These are phyloP conservation scores for Colletotrichum chlorophyti DNA, from an alignment of 2,329 filamentous ascomycete species.

Conservation along the genomic window DNA sequence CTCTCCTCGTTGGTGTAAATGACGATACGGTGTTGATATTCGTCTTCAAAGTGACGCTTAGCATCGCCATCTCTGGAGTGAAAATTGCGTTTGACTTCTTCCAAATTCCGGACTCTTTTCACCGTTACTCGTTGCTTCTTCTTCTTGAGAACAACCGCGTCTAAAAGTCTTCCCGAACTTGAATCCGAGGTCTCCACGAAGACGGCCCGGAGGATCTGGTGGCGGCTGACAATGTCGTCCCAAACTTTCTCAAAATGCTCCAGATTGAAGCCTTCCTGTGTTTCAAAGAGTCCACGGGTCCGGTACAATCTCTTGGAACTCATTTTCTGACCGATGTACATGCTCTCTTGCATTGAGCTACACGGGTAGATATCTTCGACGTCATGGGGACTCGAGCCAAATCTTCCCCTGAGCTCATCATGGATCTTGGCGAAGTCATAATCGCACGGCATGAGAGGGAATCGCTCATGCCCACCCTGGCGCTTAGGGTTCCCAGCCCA, in stretches of 20 bases:
- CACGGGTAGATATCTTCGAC: constrained; percentile 44
- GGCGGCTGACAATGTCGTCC: constrained; percentile 20
- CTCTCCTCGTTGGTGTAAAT: not conserved
- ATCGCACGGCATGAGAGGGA: not conserved
- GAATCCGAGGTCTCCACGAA: constrained; percentile 9
- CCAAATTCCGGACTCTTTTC: constrained; percentile 14
- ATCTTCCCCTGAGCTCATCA: not conserved
- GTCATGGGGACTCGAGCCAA: constrained; percentile 8
- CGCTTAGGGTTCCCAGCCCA: not conserved
- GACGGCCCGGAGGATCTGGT: constrained; percentile 26
- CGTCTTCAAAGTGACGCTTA: not conserved
- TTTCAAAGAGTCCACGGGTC: constrained; percentile 14
- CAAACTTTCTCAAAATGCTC: not conserved
- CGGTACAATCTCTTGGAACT: constrained; percentile 37
- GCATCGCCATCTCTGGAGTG: not conserved
- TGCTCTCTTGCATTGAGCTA: constrained; percentile 44
- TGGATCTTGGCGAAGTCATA: constrained; percentile 1
- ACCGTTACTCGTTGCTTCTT: constrained; percentile 11
- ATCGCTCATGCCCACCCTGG: not conserved
- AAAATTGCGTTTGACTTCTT: not conserved
- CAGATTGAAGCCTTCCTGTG: not conserved
- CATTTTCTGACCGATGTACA: constrained; percentile 40
- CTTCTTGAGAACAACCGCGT: constrained; percentile 20
- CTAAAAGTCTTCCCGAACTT: not conserved
- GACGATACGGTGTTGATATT: not conserved